phyloP scores from a whole-genome alignment of 768 basidiomycete species.

The Trichaptum fuscoviolaceum region DNA sequence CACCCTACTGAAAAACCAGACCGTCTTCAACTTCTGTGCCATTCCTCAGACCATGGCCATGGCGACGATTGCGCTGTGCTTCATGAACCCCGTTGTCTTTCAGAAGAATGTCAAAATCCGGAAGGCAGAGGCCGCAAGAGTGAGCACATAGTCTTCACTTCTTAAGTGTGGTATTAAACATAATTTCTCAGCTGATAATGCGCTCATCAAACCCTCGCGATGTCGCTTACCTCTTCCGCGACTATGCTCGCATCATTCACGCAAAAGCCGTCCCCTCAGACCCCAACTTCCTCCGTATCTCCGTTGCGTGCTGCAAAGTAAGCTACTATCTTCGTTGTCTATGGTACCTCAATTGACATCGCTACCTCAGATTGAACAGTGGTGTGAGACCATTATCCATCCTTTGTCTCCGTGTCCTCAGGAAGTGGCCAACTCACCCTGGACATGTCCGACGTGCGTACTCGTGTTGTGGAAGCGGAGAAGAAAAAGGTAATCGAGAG shows the following conservation, averaged over 20 bases:
- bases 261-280: slow-evolving; percentile 72
- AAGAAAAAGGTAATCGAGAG: slow-evolving; percentile 28
- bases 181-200: slow-evolving; percentile 88
- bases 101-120: slow-evolving; percentile 90
- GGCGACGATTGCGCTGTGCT: slow-evolving; percentile 86
- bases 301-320: slow-evolving; percentile 81
- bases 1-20: slow-evolving; percentile 80
- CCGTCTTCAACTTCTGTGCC: slow-evolving; percentile 92
- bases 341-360: slow-evolving; percentile 11
- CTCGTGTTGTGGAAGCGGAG: slow-evolving; percentile 41
- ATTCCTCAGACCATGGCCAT: slow-evolving; percentile 95
- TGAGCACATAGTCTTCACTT: slow-evolving; percentile 30
- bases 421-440: slow-evolving; percentile 15
- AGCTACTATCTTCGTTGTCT: slow-evolving; percentile 16
- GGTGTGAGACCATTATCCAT: slow-evolving; percentile 62
- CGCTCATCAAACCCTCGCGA: slow-evolving; percentile 90
- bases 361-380: slow-evolving; percentile 6
- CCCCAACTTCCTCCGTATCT: slow-evolving; percentile 80
- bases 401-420: slow-evolving; percentile 51
- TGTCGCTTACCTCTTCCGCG: slow-evolving; percentile 82
- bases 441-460: slow-evolving; percentile 52
- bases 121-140: slow-evolving; percentile 81
- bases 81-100: slow-evolving; percentile 89
- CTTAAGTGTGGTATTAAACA: slow-evolving; percentile 5
- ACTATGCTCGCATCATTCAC: slow-evolving; percentile 79